A percentile compares a stretch with the other conserved stretches of the same genome.
Evolutionary conservation across 1,139 yeast genomes (phyloP).

Genomic region (Citeromyces siamensis): DNA sequence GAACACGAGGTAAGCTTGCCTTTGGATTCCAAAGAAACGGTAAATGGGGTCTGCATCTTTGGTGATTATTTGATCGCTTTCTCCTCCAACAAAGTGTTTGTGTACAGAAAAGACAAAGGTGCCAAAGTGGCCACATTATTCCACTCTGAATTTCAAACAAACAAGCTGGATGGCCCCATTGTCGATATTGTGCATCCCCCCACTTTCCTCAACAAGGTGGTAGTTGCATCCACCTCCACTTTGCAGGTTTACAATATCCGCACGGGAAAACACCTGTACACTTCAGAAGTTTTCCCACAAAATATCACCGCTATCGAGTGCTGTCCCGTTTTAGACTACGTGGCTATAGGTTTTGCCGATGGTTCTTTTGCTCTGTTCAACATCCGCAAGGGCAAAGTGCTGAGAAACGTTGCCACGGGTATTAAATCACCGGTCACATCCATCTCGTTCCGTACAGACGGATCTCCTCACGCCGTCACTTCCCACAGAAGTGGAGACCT

Average conservation of each 20-base stretch:
- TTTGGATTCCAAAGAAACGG: constrained; percentile 21
- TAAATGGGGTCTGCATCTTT: constrained; percentile 47
- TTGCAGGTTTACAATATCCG: constrained; percentile 58
- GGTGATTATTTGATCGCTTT: constrained; percentile 67
- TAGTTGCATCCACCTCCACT: constrained; percentile 56
- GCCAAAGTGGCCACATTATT: constrained; percentile 38
- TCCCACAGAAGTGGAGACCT: constrained; percentile 77
- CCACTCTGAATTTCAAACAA: constrained; percentile 51
- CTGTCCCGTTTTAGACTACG: constrained; percentile 79
- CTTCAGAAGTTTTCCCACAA: constrained; percentile 39
- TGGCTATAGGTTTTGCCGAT: constrained; percentile 64
- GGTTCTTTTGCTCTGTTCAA: constrained; percentile 64
- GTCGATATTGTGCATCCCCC: constrained; percentile 74
- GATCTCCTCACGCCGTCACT: constrained; percentile 71
- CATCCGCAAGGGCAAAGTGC: constrained; percentile 47
- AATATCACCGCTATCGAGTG: constrained; percentile 52
- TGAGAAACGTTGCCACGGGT: constrained; percentile 50
- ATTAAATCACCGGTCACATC: constrained; percentile 44
- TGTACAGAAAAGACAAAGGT: constrained; percentile 46
- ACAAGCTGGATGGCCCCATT: constrained; percentile 51
- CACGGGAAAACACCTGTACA: constrained; percentile 61
- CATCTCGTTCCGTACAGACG: constrained; percentile 87
- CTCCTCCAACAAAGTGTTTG: constrained; percentile 31
- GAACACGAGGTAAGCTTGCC: constrained; percentile 37
- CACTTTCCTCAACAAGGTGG: constrained; percentile 82